Percentiles rank a stretch among this genome's conserved stretches.
These are phyloP conservation scores for Phytopythium cucurbitacearum DNA, from an alignment of 352 stramenopile species.

Conservation along the genomic window DNA sequence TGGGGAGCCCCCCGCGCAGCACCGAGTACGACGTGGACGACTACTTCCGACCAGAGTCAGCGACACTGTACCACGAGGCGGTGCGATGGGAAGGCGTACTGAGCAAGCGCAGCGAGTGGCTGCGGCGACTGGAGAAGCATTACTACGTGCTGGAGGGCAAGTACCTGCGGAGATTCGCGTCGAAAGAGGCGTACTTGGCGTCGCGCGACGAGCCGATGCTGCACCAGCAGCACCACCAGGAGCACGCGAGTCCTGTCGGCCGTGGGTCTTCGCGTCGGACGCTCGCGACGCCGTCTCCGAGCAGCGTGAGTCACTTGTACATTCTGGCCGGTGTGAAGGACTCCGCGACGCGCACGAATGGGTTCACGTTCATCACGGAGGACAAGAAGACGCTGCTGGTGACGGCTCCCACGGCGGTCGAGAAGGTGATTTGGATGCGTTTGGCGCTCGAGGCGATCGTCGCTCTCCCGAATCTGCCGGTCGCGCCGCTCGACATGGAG, in stretches of 20 bases:
- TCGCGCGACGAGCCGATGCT: constrained; percentile 73
- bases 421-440: constrained; percentile 88
- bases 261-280: constrained; percentile 24
- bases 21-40: constrained; percentile 22
- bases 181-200: constrained; percentile 79
- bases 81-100: constrained; percentile 84
- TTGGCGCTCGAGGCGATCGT: constrained; percentile 81
- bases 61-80: constrained; percentile 72
- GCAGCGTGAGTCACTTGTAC: constrained; percentile 67
- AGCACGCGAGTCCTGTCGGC: constrained; percentile 23
- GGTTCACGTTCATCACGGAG: constrained; percentile 87
- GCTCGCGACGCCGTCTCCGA: constrained; percentile 37
- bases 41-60: constrained; percentile 53
- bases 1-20: constrained; percentile 9
- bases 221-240: constrained; percentile 37
- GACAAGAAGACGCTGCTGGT: constrained; percentile 85
- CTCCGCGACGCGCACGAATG: constrained; percentile 69
- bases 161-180: constrained; percentile 77
- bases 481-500: constrained; percentile 82
- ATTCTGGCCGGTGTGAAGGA: constrained; percentile 82
- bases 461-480: constrained; percentile 70
- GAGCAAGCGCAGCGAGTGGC: constrained; percentile 77
- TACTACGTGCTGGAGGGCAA: constrained; percentile 87
- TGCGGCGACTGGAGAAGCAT: constrained; percentile 76
- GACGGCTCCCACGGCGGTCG: constrained; percentile 65